Base-by-base conservation (phyloP, 495 filamentous ascomycete species). In the Aspergillus affinis region DNA sequence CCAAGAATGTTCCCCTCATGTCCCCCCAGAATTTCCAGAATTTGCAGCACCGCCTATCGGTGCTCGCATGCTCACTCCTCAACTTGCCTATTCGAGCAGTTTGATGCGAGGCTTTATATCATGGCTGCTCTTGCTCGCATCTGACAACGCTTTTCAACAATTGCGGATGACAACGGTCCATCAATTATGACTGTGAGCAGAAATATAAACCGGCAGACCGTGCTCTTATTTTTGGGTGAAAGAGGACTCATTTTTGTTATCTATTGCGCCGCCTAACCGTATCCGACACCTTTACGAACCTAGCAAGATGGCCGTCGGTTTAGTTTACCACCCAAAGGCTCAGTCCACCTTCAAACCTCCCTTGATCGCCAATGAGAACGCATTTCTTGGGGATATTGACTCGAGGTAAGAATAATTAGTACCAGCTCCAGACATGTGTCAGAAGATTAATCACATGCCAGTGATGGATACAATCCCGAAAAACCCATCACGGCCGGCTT, bases 341-440 rank as follows among this genome's bases (percentile, higher is more conserved):
- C 86, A 89, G 68, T 81, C 78, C 18, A 81, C 77, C 59, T 88
- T 85, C 72, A 86, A 89, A 74, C 88, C 84, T 19, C 86, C 88
- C 2, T 77, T 90, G 30, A 88, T 91, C 58, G 88, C 85, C 19
- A 89, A 89, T 66, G 86, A 89, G 57, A 91, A 92, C 64, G 88
- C 88, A 10, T 91, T 79, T 66, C 77, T 91, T 4, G 87, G 86
- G 19, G 89, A 91, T 66, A 70, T 90, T 21, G 76, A 78, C 44
- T 81, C 84, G 0, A 86, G 81, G 81, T 87, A 71, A 27, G 8
- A 54, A n/a, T 15, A 15, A 10, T 12, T 26, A 51, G 21, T 58
- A 54, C 51, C 44, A 4, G 5, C 19, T 15, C 13, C 36, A 10
- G 21, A 26, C 36, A 10, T 2, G 8, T 20, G 8, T 6, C 18